phyloP scores from a whole-genome alignment of 139 green algal genomes.

The Picochlorum sp. region DNA sequence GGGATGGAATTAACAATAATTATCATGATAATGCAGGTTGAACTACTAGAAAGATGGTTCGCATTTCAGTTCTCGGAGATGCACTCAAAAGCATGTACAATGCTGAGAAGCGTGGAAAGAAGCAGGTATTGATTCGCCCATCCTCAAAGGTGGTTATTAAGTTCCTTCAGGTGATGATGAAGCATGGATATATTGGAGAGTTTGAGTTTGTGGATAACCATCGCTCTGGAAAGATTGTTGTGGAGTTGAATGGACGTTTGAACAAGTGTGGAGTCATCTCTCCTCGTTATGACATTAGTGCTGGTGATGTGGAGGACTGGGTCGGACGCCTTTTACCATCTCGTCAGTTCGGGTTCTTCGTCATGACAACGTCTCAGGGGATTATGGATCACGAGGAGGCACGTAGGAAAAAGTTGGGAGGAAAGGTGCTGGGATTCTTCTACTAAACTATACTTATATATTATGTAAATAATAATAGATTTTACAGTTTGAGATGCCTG shows the following conservation, averaged over 20 bases:
- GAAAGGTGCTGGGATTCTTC: slow-evolving; percentile 81
- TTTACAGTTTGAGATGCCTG: slow-evolving; percentile 2
- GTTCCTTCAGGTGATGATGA: slow-evolving; percentile 96
- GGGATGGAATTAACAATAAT: too few species aligned
- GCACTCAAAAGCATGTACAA: slow-evolving; percentile 98
- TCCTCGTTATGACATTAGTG: slow-evolving; percentile 87
- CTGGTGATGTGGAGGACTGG: slow-evolving; percentile 85
- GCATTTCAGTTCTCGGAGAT: slow-evolving; percentile 90
- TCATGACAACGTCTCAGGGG: slow-evolving; percentile 91
- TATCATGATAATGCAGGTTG: too few species aligned
- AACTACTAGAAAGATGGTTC: slow-evolving; percentile 68
- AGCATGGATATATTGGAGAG: slow-evolving; percentile 97
- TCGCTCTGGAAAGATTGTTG: slow-evolving; percentile 96
- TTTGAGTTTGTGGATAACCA: slow-evolving; percentile 99
- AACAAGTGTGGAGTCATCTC: slow-evolving; percentile 99
- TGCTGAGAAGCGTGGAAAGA: slow-evolving; percentile 97
- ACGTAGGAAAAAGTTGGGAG: slow-evolving; percentile 91
- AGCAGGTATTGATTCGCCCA: slow-evolving; percentile 90
- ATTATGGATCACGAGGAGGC: slow-evolving; percentile 99
- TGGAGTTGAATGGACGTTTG: slow-evolving; percentile 96
- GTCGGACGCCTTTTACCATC: slow-evolving; percentile 91
- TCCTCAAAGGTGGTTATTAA: slow-evolving; percentile 99
- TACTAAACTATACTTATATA: slow-evolving; percentile 53
- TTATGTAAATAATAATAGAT: slow-evolving; percentile 16
- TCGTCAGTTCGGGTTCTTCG: slow-evolving; percentile 95